Evolutionary conservation across 305 asterid genomes (phyloP), one percentile per base, ranked within the genome.

Genomic region (Striga hermonthica): DNA sequence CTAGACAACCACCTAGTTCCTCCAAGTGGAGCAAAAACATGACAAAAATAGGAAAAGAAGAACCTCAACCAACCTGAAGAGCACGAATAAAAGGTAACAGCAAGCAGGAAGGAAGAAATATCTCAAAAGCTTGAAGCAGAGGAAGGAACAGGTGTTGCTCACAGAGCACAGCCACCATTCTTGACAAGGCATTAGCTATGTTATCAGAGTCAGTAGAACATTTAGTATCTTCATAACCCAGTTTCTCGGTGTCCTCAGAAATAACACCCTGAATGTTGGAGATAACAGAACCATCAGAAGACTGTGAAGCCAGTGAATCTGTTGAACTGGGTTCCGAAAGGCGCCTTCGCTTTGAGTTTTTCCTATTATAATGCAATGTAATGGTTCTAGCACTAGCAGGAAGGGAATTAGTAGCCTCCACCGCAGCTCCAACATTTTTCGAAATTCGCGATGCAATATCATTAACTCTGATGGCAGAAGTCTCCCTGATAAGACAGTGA

Each of bases 101-200:
- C 59, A 95, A 93, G 83, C 97, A 88, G 57, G 95, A 88, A 9
- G 99, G 97, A 66, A 93, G 96, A 82, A 90, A 93, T 83, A 93
- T 85, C 76, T 93, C 99, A 66, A 93, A 93, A 64, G 99, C 97
- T 78, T 84, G 88, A 36, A 93, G 85, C 78, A 93, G 77, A 58
- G 97, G 99, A 71, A 86, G 94, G 78, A 90, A 90, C 68, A 90
- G 81, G 52, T 74, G 86, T 76, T 93, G 92, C 78, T 90, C 97
- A 76, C 96, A 90, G 62, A 93, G 96, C 69, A 90, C 96, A 43
- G 96, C 87, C 11, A 88, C 95, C 95, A 93, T 86, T 81, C 85
- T 83, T 37, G 96, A 82, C 82, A 93, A 83, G 66, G 92, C 79
- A 75, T 72, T 82, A 60, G 82, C 75, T 81, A 84, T 83, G 75